These are phyloP conservation scores for Clonostachys byssicola DNA, from an alignment of 2,329 filamentous ascomycete genomes.

Conservation along the genomic window DNA sequence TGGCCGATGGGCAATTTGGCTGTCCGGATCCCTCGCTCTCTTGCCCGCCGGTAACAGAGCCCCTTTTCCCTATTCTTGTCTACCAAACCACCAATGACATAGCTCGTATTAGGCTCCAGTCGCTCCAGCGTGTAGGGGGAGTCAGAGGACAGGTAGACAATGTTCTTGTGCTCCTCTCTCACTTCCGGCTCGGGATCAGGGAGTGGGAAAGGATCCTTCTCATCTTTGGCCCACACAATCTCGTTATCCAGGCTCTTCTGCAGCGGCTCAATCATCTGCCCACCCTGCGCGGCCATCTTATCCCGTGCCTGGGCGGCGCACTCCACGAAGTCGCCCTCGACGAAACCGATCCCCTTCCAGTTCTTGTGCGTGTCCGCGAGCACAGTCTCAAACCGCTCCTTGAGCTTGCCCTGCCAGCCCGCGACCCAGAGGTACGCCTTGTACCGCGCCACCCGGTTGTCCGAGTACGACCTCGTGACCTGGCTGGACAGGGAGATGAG, in stretches of 20 bases:
- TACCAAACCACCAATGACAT: constrained; percentile 90
- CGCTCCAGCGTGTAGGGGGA: constrained; percentile 80
- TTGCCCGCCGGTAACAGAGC: constrained; percentile 81
- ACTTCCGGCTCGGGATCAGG: constrained; percentile 23
- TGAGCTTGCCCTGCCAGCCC: constrained; percentile 72
- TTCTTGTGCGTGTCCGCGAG: constrained; percentile 66
- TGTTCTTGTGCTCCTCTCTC: constrained; percentile 28
- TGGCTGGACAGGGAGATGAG: constrained; percentile 78
- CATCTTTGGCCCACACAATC: constrained; percentile 22
- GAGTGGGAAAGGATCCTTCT: constrained; percentile 23
- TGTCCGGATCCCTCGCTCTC: constrained; percentile 72
- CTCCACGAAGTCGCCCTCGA: constrained; percentile 68
- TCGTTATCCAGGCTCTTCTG: constrained; percentile 24
- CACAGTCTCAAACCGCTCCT: constrained; percentile 74
- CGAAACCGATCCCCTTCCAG: constrained; percentile 77
- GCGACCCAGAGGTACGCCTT: constrained; percentile 72
- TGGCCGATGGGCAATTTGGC: constrained; percentile 94
- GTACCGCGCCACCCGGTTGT: constrained; percentile 69
- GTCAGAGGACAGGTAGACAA: constrained; percentile 90
- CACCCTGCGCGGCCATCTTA: constrained; percentile 57
- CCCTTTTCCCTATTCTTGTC: constrained; percentile 97
- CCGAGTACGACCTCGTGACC: constrained; percentile 83
- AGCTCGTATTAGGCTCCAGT: constrained; percentile 83
- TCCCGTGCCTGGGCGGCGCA: constrained; percentile 62
- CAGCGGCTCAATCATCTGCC: constrained; percentile 56